These are phyloP conservation scores for Suhomyces yuchorum DNA, from an alignment of 1,139 yeast genomes.

Conservation along the genomic window DNA sequence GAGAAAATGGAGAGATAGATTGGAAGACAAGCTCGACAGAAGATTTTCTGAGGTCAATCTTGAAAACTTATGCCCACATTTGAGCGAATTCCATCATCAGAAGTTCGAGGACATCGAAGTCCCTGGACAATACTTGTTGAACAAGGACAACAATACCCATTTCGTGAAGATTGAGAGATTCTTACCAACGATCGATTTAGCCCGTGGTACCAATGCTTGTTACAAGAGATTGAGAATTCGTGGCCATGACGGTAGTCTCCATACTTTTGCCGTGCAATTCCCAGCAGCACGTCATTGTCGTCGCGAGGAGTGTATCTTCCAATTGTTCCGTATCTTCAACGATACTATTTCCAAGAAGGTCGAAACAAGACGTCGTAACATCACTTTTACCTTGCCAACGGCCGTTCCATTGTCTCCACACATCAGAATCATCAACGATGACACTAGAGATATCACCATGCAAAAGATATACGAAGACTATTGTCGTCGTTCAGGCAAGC, in stretches of 20 bases:
- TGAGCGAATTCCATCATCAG: constrained; percentile 96
- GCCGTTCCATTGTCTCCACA: constrained; percentile 96
- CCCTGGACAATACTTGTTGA: constrained; percentile 91
- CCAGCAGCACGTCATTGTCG: constrained; percentile 98
- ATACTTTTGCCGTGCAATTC: constrained; percentile 93
- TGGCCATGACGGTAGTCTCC: constrained; percentile 91
- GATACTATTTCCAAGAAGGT: constrained; percentile 79
- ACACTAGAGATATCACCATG: constrained; percentile 73
- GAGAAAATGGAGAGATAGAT: constrained; percentile 89
- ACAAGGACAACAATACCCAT: constrained; percentile 82
- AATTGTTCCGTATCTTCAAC: constrained; percentile 83
- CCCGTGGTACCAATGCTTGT: constrained; percentile 91
- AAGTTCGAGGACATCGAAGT: constrained; percentile 97
- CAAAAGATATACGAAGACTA: constrained; percentile 87
- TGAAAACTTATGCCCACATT: constrained; percentile 90
- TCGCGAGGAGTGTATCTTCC: constrained; percentile 93
- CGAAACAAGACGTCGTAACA: constrained; percentile 82
- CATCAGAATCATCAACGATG: constrained; percentile 87
- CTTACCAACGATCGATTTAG: constrained; percentile 83
- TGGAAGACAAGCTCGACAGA: constrained; percentile 89
- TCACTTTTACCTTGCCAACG: constrained; percentile 83
- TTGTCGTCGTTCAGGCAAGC: constrained; percentile 72
- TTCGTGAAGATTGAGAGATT: constrained; percentile 92
- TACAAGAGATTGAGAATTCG: constrained; percentile 86
- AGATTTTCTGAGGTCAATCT: constrained; percentile 74